Percentiles rank a stretch among this genome's conserved stretches.
These are phyloP conservation scores for Capronia epimyces DNA, from an alignment of 2,329 filamentous ascomycete genomes.

Conservation along the genomic window DNA sequence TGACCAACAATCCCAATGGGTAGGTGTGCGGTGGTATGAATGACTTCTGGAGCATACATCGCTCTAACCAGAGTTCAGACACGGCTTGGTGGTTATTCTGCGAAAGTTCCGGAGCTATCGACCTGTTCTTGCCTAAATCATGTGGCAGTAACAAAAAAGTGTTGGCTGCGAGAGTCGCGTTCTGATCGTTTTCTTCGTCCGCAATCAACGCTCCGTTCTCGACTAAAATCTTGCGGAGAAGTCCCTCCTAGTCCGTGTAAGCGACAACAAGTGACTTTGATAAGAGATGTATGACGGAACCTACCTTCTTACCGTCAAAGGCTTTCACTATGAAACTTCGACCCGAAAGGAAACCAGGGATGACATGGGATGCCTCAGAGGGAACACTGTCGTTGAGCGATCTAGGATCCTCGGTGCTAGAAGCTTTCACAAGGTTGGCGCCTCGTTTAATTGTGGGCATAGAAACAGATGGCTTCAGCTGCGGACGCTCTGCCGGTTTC, in stretches of 20 bases:
- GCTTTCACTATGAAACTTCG: conserved; percentile 13
- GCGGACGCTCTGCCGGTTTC: conserved; percentile 19
- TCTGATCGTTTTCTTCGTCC: conserved; percentile 34
- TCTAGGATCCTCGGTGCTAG: not conserved
- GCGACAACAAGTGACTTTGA: not conserved
- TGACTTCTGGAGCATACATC: conserved; percentile 70
- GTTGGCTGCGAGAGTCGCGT: not conserved
- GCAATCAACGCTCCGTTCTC: conserved; percentile 38
- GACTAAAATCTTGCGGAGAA: conserved; percentile 39
- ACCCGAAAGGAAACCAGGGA: conserved; percentile 6
- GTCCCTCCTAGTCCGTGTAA: conserved; percentile 10
- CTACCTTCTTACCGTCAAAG: conserved; percentile 19
- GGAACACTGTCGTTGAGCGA: conserved; percentile 5
- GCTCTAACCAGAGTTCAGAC: conserved; percentile 91
- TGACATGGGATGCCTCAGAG: conserved; percentile 11
- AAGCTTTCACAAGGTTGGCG: not conserved
- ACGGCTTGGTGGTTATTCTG: conserved; percentile 42
- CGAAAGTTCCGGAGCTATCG: conserved; percentile 31
- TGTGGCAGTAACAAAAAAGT: conserved; percentile 46
- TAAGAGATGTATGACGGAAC: conserved; percentile 2
- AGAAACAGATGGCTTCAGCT: conserved; percentile 29
- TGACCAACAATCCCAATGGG: conserved; percentile 71
- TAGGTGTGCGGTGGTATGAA: conserved; percentile 65
- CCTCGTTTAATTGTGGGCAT: conserved; percentile 16
- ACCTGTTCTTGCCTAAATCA: conserved; percentile 33